phyloP scores from a whole-genome alignment of 306 rosid species.

The Vigna trinervia region DNA sequence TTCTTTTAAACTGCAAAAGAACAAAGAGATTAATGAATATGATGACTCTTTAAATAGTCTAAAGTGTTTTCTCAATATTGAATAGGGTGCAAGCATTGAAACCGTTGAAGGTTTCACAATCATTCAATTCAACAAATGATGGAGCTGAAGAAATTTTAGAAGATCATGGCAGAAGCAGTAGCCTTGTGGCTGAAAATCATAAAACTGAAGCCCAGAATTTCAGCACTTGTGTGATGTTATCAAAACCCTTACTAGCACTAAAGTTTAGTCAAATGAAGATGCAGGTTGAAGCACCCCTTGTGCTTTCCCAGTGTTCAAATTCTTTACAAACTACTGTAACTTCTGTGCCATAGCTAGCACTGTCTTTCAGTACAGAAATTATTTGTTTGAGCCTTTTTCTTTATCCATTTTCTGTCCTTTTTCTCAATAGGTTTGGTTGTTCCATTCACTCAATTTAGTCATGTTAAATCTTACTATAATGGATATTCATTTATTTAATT shows the following conservation, averaged over 20 bases:
- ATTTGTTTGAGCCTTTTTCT: not conserved
- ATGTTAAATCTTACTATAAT: too few species aligned
- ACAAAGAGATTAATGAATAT: not conserved
- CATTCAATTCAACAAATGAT: slow-evolving; percentile 35
- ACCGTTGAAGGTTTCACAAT: slow-evolving; percentile 59
- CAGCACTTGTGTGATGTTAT: slow-evolving; percentile 62
- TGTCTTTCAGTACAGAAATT: not conserved
- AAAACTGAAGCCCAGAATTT: slow-evolving; percentile 48
- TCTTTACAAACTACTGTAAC: slow-evolving; percentile 32
- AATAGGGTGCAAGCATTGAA: slow-evolving; percentile 77
- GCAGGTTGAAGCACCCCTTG: slow-evolving; percentile 84
- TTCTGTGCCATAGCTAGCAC: slow-evolving; percentile 27
- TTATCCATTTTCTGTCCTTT: too few species aligned
- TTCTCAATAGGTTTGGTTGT: too few species aligned
- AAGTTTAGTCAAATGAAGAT: slow-evolving; percentile 81
- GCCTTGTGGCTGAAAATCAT: slow-evolving; percentile 30
- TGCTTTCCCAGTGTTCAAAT: slow-evolving; percentile 53
- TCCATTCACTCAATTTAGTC: too few species aligned
- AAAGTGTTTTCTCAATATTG: not conserved
- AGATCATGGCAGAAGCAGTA: not conserved
- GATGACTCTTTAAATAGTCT: not conserved
- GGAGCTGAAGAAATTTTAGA: slow-evolving; percentile 42
- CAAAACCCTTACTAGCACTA: slow-evolving; percentile 83
- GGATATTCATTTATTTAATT: too few species aligned
- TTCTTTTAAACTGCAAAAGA: slow-evolving; percentile 7